These are phyloP conservation scores for Leccinum sublutescens DNA, from an alignment of 768 basidiomycete genomes.

Conservation along the genomic window DNA sequence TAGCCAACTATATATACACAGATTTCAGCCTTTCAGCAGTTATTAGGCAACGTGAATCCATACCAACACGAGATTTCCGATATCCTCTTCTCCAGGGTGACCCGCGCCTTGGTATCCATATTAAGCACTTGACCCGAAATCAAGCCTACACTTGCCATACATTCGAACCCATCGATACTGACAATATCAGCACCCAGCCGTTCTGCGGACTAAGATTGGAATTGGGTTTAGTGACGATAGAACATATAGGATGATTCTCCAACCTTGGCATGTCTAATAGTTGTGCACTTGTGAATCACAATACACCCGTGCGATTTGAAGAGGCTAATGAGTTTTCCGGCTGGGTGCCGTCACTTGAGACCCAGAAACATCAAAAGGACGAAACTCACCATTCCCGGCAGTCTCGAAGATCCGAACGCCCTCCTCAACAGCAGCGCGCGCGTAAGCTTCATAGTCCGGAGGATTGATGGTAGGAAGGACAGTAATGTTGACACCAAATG, in stretches of 20 bases:
- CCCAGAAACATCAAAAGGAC: not conserved
- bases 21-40: not conserved
- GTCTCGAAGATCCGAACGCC: constrained; percentile 91
- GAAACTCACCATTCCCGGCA: constrained; percentile 76
- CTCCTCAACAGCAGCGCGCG: constrained; percentile 79
- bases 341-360: constrained; percentile 36
- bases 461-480: constrained; percentile 88
- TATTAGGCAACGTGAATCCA: not conserved
- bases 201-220: constrained; percentile 50
- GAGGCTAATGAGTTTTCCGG: constrained; percentile 73
- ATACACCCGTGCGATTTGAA: constrained; percentile 77
- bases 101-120: constrained; percentile 66
- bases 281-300: constrained; percentile 90
- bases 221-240: not conserved
- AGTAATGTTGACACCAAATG: constrained; percentile 85
- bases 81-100: constrained; percentile 93
- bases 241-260: constrained; percentile 10
- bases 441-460: constrained; percentile 86
- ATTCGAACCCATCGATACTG: constrained; percentile 92
- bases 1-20: constrained; percentile 63
- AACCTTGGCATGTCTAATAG: constrained; percentile 82
- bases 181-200: constrained; percentile 81
- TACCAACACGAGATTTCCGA: constrained; percentile 83
- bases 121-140: constrained; percentile 6
- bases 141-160: constrained; percentile 38